Evolutionary conservation across 140 eudicot genomes (phyloP).

Genomic region (Senecio squalidus): DNA sequence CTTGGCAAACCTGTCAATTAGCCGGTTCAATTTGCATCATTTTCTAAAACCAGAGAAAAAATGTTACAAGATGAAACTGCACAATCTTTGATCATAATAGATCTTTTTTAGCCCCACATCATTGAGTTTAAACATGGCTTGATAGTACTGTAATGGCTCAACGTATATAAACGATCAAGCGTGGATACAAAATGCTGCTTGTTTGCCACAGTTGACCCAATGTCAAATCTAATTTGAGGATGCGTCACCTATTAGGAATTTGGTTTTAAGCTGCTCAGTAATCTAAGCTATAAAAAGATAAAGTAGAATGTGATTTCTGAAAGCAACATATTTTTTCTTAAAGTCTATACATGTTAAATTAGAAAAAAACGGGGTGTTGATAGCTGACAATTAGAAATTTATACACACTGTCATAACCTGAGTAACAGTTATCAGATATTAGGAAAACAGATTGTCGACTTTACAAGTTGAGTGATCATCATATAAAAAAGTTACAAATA

Average conservation of each 20-base stretch:
- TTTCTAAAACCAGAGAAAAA: neutral
- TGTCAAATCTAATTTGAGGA: too few species aligned
- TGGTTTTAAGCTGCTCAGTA: neutral
- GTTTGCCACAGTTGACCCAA: too few species aligned
- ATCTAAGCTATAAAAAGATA: conserved; percentile 1
- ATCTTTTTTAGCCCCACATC: too few species aligned
- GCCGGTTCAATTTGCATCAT: neutral
- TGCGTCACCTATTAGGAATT: too few species aligned
- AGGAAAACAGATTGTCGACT: conserved; percentile 1
- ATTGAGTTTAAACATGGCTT: too few species aligned
- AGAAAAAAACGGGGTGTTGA: neutral
- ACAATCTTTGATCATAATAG: neutral
- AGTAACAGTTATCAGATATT: neutral
- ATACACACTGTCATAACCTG: neutral
- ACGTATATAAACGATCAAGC: too few species aligned
- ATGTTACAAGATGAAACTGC: neutral
- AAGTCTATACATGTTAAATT: neutral
- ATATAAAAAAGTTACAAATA: conserved; percentile 2
- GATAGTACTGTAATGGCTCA: too few species aligned
- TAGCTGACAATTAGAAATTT: neutral
- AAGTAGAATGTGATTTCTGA: neutral
- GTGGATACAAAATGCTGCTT: too few species aligned
- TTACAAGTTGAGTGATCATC: conserved; percentile 12
- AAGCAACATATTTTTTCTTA: conserved; percentile 4
- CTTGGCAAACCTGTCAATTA: neutral